These are phyloP conservation scores for Blastocladiella britannica DNA, from an alignment of 192 early-diverging fungal genomes.

Conservation along the genomic window DNA sequence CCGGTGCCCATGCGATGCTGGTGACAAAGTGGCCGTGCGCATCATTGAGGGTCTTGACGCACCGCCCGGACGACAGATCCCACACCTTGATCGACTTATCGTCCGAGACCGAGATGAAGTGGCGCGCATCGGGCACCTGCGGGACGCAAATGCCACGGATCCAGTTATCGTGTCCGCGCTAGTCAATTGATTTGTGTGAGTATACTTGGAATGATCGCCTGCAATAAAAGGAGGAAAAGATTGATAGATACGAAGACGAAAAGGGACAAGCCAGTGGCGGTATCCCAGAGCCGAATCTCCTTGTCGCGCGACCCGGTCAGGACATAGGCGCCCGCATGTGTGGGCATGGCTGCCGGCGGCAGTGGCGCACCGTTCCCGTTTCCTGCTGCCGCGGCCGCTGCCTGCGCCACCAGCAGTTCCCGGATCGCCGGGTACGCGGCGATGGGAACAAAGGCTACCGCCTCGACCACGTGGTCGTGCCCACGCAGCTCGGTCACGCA, in stretches of 20 bases:
- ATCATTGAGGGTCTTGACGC: slow-evolving; percentile 59
- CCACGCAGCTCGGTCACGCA: slow-evolving; percentile 59
- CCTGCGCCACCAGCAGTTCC: slow-evolving; percentile 41
- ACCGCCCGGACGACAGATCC: slow-evolving; percentile 67
- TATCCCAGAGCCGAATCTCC: slow-evolving; percentile 71
- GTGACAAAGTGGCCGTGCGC: slow-evolving; percentile 80
- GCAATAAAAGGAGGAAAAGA: slow-evolving; percentile 3
- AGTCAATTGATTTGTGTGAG: slow-evolving; percentile 4
- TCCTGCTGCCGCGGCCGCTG: background rate
- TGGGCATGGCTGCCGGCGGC: slow-evolving; percentile 18
- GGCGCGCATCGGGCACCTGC: slow-evolving; percentile 70
- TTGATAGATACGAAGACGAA: slow-evolving; percentile 31
- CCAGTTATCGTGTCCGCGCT: slow-evolving; percentile 86
- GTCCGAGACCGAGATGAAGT: slow-evolving; percentile 60
- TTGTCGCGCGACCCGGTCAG: slow-evolving; percentile 80
- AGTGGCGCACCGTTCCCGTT: slow-evolving; percentile 6
- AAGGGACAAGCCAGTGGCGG: slow-evolving; percentile 38
- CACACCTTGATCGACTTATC: slow-evolving; percentile 80
- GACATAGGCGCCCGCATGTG: slow-evolving; percentile 41
- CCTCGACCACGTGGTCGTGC: slow-evolving; percentile 92
- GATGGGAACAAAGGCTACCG: slow-evolving; percentile 60
- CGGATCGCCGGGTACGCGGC: slow-evolving; percentile 39
- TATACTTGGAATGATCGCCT: background rate
- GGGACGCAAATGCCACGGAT: slow-evolving; percentile 61
- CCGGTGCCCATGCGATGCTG: slow-evolving; percentile 46